phyloP scores from a whole-genome alignment of 1,139 yeast species.

The Nematodospora anomalae region DNA sequence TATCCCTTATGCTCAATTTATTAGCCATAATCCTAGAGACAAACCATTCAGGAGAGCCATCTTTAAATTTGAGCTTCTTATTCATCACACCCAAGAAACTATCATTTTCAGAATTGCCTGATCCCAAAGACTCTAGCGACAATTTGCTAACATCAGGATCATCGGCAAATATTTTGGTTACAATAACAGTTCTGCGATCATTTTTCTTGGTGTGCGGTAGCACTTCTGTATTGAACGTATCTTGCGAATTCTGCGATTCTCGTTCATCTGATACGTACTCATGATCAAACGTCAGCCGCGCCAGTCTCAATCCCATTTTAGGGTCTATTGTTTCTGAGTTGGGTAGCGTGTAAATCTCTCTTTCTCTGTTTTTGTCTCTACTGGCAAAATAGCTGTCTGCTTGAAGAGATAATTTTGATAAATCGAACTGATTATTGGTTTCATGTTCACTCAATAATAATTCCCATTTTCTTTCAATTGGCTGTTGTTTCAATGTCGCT shows the following conservation, averaged over 20 bases:
- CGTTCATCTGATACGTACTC: not conserved
- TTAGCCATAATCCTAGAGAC: conserved; percentile 39
- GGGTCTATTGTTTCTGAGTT: not conserved
- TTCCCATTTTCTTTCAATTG: conserved; percentile 47
- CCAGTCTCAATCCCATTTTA: conserved; percentile 1
- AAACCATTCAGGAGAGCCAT: conserved; percentile 47
- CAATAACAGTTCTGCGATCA: conserved; percentile 5
- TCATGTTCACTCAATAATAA: conserved; percentile 44
- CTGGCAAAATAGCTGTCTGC: conserved; percentile 8
- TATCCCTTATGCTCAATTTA: conserved; percentile 35
- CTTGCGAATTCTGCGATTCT: not conserved
- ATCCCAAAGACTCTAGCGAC: conserved; percentile 12
- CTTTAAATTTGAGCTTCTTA: conserved; percentile 28
- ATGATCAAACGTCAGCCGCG: not conserved
- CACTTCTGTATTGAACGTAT: not conserved
- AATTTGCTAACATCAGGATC: conserved; percentile 5
- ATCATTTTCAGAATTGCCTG: conserved; percentile 8
- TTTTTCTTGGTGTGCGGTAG: not conserved
- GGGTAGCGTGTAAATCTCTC: conserved; percentile 1
- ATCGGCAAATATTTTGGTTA: conserved; percentile 9
- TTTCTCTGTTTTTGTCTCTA: conserved; percentile 7
- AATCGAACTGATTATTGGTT: conserved; percentile 38
- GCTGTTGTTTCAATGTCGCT: conserved; percentile 29
- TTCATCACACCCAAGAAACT: conserved; percentile 3
- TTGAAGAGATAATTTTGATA: conserved; percentile 20